Base-by-base conservation (phyloP, 345 rosid species). In the Noccaea bulbosa region DNA sequence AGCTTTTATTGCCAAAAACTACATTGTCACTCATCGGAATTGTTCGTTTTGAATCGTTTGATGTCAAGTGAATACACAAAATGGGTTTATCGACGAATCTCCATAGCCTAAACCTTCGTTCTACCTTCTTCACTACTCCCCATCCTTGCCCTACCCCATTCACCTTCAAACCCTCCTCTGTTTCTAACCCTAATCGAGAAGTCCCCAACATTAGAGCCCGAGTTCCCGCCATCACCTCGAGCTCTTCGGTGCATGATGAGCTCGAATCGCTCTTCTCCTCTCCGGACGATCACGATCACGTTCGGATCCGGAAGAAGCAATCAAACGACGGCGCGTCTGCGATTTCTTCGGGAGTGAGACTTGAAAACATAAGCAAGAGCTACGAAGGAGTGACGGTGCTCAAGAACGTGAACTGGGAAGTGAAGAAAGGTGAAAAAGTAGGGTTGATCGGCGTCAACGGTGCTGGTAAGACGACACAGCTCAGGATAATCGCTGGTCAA, bases 391-490 rank as follows among this genome's bases (percentile, higher is more conserved):
- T 84, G 6, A 84, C 93, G 12, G 87, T 93, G 63, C 81, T 93
- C 71, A 90, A 86, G 46, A 79, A 87, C 55, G 93, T 93, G 53
- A 79, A 69, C 6, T 93, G 98, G 98, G 98, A 90, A 70, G 98
- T 93, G 52, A 90, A 88, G 60, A 86, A 80, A 61, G 96, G 96
- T 0, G 96, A 87, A 81, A 93, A 88, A 64, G 98, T 87, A 0
- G 97, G 97, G 3, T 70, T 93, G 4, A 88, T 93, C 0, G 98
- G 98, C 0, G 93, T 93, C 0, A 93, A 93, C 24, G 97, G 97
- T 1, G 96, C 98, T 0, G 98, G 98, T 6, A 93, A 93, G 73
- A 90, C 98, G 10, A 93, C 97, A 52, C 98, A 93, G 84, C 69
- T 90, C 78, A 86, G 85, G 74, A 93, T 93, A 52, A 93, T 93